phyloP scores from a whole-genome alignment of 768 basidiomycete genomes.

The Lactifluus pinguis region DNA sequence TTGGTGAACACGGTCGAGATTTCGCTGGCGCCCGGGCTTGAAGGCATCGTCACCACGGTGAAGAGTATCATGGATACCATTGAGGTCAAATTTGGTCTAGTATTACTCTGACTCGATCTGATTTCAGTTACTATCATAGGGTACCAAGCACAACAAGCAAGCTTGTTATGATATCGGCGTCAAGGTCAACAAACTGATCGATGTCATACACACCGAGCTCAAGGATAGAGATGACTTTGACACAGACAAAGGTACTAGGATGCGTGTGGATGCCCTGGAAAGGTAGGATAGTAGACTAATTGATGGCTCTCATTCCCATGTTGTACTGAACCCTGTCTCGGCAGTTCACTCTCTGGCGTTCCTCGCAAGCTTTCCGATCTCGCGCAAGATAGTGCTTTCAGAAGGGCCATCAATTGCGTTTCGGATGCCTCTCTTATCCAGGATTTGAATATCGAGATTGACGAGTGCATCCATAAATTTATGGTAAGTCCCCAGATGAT shows the following conservation, averaged over 20 bases:
- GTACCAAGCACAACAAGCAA: conserved; percentile 16
- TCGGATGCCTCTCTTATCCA: conserved; percentile 5
- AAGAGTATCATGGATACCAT: conserved; percentile 7
- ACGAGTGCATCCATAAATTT: background rate
- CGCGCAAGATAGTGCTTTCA: conserved; percentile 12
- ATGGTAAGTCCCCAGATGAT: background rate
- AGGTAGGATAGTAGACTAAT: background rate
- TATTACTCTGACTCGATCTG: background rate
- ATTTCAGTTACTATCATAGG: background rate
- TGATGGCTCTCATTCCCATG: background rate
- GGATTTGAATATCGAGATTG: conserved; percentile 5
- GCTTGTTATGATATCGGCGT: conserved; percentile 10
- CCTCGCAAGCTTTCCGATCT: conserved; percentile 7
- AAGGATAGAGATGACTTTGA: background rate
- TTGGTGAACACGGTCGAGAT: background rate
- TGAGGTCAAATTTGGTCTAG: background rate
- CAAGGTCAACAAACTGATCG: conserved; percentile 10
- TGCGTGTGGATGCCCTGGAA: conserved; percentile 4
- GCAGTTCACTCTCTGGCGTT: conserved; percentile 6
- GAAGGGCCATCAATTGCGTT: conserved; percentile 11
- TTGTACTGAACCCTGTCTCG: background rate
- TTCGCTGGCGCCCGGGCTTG: conserved; percentile 1
- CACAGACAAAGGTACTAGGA: background rate
- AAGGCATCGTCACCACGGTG: conserved; percentile 4
- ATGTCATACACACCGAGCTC: conserved; percentile 5